Base-by-base conservation (phyloP, 169 alveolate species). In the Babesia bovis region DNA sequence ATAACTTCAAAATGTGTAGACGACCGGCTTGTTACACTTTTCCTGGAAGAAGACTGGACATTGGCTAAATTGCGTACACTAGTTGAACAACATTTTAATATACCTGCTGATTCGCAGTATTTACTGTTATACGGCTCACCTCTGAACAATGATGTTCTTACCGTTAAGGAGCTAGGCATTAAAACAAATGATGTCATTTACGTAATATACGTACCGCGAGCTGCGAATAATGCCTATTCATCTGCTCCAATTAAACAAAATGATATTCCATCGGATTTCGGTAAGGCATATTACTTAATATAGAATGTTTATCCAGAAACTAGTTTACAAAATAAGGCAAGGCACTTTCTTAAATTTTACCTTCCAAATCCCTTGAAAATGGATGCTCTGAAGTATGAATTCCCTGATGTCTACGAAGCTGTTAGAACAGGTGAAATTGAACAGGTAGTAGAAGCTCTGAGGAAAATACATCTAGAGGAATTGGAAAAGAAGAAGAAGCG, bases 21-120 rank as follows among this genome's bases (percentile, higher is more conserved):
- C 49, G 87, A 66, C 51, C 66, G 56, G 47, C 33, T 57, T 36
- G 58, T 25, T 44, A 69, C 87, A n/a, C 71, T 78, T 28, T 78
- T 44, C 70, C 47, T 78, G 36, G 87, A 78, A 36, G 42, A 26
- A 12, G 87, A 78, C 44, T 78, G 87, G 87, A 41, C 36, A 12
- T 7, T 78, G 3, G n/a, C 66, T 15, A 68, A 40, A 26, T 41
- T 78, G 7, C 35, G 52, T 12, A 42, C 57, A 25, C 21, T 68
- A 59, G 69, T 78, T 9, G 15, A 42, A 33, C 42, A 56, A 12
- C 84, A 78, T 0, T 38, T 78, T 17, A 78, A 78, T 41, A 35
- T 78, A 23, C 76, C 87, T 1, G 56, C 19, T 2, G 36, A n/a
- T 4, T 23, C 28, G 6, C 83, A 56, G 69, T 45, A 19, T 21